phyloP scores from a whole-genome alignment of 1,284 basidiomycete species.

The Tetrapyrgos nigripes region DNA sequence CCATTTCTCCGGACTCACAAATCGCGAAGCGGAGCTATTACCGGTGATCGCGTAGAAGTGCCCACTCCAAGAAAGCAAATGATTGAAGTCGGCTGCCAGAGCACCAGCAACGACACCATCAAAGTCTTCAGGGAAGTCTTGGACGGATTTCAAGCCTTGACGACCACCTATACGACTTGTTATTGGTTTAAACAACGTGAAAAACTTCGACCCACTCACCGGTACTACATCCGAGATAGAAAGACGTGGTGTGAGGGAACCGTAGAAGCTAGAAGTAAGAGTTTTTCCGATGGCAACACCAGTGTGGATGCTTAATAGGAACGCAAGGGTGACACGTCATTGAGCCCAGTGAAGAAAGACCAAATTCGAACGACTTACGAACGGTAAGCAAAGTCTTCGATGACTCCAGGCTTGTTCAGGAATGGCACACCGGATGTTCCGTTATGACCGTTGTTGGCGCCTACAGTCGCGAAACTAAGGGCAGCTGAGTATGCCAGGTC shows the following conservation, averaged over 20 bases:
- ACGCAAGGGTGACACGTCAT: not conserved
- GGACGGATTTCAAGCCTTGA: conserved; percentile 23
- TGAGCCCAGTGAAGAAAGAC: not conserved
- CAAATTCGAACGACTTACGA: conserved; percentile 7
- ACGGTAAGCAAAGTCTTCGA: conserved; percentile 15
- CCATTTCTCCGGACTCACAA: conserved; percentile 16
- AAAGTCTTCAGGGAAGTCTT: conserved; percentile 25
- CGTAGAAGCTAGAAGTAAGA: conserved; percentile 20
- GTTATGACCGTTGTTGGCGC: conserved; percentile 16
- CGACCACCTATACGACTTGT: conserved; percentile 24
- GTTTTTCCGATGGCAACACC: conserved; percentile 21
- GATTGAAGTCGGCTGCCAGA: conserved; percentile 18
- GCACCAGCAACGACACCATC: conserved; percentile 27
- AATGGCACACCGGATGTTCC: conserved; percentile 13
- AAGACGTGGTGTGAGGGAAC: conserved; percentile 15
- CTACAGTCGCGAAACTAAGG: conserved; percentile 14
- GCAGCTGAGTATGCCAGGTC: conserved; percentile 12
- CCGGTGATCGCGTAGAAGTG: conserved; percentile 8
- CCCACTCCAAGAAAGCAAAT: conserved; percentile 15
- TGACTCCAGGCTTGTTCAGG: conserved; percentile 8
- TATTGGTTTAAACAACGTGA: too few relatives aligned
- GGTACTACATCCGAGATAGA: conserved; percentile 24
- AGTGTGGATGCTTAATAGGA: conserved; percentile 12
- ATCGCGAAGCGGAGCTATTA: conserved; percentile 2
- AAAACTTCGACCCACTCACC: too few relatives aligned